Conservation (phyloP, 202 grass and related monocot genomes). For the Elaeis oleifera region DNA sequence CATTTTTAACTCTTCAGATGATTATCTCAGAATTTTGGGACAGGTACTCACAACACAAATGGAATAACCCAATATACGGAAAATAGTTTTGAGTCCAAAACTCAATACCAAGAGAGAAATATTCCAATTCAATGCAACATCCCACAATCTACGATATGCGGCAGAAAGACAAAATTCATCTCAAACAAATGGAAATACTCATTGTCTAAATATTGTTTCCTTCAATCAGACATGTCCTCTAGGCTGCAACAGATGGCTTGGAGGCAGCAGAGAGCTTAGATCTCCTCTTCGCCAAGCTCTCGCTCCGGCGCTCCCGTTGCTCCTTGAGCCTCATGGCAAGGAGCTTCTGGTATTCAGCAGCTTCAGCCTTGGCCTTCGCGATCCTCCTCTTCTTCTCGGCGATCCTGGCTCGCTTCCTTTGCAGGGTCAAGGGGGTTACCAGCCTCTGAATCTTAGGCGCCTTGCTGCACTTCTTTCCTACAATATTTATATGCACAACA, state of each 20-base stretch:
- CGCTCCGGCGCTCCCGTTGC: slow-evolving; percentile 4
- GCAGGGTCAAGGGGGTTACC: slow-evolving; percentile 9
- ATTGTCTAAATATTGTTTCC: too few relatives aligned
- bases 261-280: slow-evolving; percentile 11
- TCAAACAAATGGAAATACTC: too few relatives aligned
- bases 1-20: too few relatives aligned
- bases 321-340: slow-evolving; percentile 5
- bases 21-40: too few relatives aligned
- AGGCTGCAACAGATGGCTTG: slow-evolving; percentile 4
- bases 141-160: too few relatives aligned
- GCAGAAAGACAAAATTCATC: too few relatives aligned
- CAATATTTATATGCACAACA: background rate
- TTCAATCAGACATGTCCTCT: background rate
- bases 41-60: too few relatives aligned
- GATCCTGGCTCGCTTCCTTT: slow-evolving; percentile 7
- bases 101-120: too few relatives aligned
- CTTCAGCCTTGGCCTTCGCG: slow-evolving; percentile 7
- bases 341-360: slow-evolving; percentile 12
- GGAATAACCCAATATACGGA: too few relatives aligned
- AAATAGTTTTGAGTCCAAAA: too few relatives aligned
- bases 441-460: slow-evolving; percentile 11
- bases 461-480: slow-evolving; percentile 10
- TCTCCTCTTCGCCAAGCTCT: slow-evolving; percentile 10
- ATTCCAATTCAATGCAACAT: too few relatives aligned
- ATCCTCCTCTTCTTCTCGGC: slow-evolving; percentile 7